Conservation (phyloP, 305 asterid genomes). For the Solanum hybrid region DNA sequence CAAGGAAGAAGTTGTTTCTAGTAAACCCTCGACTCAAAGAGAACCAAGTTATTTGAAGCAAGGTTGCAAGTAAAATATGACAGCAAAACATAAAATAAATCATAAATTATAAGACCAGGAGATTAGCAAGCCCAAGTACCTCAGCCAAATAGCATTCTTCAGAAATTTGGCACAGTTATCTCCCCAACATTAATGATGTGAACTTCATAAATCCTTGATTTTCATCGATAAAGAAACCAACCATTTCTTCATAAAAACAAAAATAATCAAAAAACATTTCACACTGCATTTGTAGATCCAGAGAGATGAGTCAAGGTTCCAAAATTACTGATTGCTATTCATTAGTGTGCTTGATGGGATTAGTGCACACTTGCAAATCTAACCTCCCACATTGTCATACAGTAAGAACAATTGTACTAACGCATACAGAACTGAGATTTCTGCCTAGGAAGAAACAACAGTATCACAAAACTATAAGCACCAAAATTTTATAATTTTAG, state of each 20-base stretch:
- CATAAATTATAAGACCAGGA: neutral
- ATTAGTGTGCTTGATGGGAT: neutral
- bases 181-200: neutral
- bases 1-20: neutral
- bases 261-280: neutral
- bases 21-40: neutral
- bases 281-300: neutral
- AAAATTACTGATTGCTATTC: neutral
- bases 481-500: neutral
- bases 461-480: neutral
- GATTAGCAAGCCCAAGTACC: neutral
- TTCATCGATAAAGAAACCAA: neutral
- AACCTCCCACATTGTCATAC: neutral
- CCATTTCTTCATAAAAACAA: neutral
- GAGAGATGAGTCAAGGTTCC: neutral
- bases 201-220: neutral
- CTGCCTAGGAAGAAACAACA: neutral
- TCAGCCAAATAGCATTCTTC: neutral
- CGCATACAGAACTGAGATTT: neutral
- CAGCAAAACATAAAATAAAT: neutral
- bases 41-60: neutral
- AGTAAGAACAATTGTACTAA: neutral
- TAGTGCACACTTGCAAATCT: slow-evolving; percentile 2
- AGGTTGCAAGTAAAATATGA: neutral
- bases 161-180: neutral